Evolutionary conservation across 1,284 basidiomycete species (phyloP), one percentile per base, ranked within the genome.

Genomic region (Fistulinella staudtii): DNA sequence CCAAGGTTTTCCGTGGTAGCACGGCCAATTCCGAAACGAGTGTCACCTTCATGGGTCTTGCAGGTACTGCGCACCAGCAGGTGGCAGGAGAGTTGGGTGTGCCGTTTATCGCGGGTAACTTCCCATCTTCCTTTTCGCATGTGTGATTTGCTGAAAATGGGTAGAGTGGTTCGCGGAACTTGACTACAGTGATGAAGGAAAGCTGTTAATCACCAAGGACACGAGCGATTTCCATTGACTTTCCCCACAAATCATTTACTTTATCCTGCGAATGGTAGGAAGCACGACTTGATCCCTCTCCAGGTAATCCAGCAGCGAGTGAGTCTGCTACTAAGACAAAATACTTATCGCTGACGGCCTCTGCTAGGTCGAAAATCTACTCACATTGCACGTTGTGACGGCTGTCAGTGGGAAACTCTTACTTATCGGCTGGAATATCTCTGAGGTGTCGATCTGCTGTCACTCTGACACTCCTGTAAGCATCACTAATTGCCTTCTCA

Each of bases 391-490:
- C 4, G 56, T 70, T 46, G 66, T 82, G 33, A 76, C 77, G 9
- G 79, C 79, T 2, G 59, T 68, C 5, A 55, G 60, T 10, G 74
- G 71, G 5, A 61, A 58, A 2, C 63, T 55, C 27, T 51, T 81
- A 1, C 69, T 72, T 4, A 63, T 81, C 6, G 71, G 69, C 2
- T 57, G 65, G 1, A 68, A 70, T 18, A 57, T 80, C 10, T 44
- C 53, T 0, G 73, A 79, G 41, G 73, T 83, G 0, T 75, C 78
- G 3, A 81, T 83, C 23, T 82, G 81, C 43, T 77, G 77, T 44
- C 81, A 82, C 53, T 81, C 79, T 0, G 81, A 82, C 47, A 82
- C 80, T 0, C 80, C 80, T 4, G 80, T 80, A 41, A 50, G 76
- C 58, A 23, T 17, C 14, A 6, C 17, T 8, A 21, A 2, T 9